phyloP scores from a whole-genome alignment of 2,329 filamentous ascomycete genomes.

The Colletotrichum falcatum region DNA sequence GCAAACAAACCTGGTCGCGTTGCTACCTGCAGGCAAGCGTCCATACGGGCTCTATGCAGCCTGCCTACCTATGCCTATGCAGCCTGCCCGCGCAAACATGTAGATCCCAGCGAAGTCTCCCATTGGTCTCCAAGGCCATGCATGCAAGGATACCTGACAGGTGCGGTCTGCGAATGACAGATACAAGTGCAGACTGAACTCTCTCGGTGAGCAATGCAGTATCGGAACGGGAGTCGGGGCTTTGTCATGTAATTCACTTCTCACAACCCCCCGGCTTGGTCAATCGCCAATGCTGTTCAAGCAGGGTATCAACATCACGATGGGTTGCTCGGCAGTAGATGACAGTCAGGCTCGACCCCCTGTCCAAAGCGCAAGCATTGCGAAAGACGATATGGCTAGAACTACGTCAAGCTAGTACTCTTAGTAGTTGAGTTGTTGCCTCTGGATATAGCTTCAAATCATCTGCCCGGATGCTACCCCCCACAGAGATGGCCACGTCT shows the following conservation, averaged over 20 bases:
- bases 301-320: neutral
- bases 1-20: conserved; percentile 1
- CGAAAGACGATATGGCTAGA: neutral
- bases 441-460: neutral
- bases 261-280: neutral
- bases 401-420: neutral
- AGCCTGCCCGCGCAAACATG: conserved; percentile 12
- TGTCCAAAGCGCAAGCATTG: neutral
- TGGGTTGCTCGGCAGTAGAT: neutral
- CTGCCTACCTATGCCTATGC: conserved; percentile 9
- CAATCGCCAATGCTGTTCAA: neutral
- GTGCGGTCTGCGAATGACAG: conserved; percentile 3
- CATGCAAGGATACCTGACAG: conserved; percentile 27
- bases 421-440: neutral
- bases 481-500: too few species aligned
- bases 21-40: conserved; percentile 19
- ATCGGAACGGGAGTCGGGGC: neutral
- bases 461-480: neutral
- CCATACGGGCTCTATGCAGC: conserved; percentile 9
- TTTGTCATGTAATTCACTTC: neutral
- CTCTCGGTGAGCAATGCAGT: conserved; percentile 24
- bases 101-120: conserved; percentile 11
- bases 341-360: neutral
- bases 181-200: conserved; percentile 11
- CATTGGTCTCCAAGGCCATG: conserved; percentile 27